These are phyloP conservation scores for Cadophora gregata DNA, from an alignment of 2,329 filamentous ascomycete species.

Conservation along the genomic window DNA sequence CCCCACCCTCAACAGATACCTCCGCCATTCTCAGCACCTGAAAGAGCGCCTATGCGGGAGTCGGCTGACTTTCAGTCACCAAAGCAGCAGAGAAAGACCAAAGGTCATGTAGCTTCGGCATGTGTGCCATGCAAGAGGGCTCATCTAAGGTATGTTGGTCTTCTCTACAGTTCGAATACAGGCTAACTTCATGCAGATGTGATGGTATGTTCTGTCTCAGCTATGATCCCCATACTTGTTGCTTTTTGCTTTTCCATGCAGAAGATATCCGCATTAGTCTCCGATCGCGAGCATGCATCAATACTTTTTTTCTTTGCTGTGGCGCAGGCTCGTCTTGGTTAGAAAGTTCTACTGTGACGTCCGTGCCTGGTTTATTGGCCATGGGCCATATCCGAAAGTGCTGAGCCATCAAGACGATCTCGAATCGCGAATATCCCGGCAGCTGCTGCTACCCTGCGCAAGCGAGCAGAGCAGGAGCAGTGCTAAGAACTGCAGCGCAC, in stretches of 20 bases:
- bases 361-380: slow-evolving; percentile 21
- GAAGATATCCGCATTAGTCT: slow-evolving; percentile 23
- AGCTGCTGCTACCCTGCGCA: slow-evolving; percentile 32
- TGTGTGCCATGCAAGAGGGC: slow-evolving; percentile 87
- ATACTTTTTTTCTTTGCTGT: slow-evolving; percentile 25
- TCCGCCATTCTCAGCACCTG: slow-evolving; percentile 38
- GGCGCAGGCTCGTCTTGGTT: slow-evolving; percentile 20
- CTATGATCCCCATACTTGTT: slow-evolving; percentile 19
- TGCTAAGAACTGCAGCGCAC: not conserved
- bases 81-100: slow-evolving; percentile 70
- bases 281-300: slow-evolving; percentile 13
- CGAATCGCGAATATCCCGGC: slow-evolving; percentile 12
- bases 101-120: slow-evolving; percentile 83
- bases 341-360: slow-evolving; percentile 26
- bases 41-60: slow-evolving; percentile 50
- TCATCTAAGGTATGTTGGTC: slow-evolving; percentile 65
- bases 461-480: slow-evolving; percentile 27
- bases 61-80: slow-evolving; percentile 58
- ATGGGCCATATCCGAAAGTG: slow-evolving; percentile 15
- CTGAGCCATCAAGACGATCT: slow-evolving; percentile 11
- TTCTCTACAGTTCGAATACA: slow-evolving; percentile 19
- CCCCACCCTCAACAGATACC: slow-evolving; percentile 34
- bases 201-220: slow-evolving; percentile 61
- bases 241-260: slow-evolving; percentile 31
- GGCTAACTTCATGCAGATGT: slow-evolving; percentile 56